Conservation (phyloP, 2,329 filamentous ascomycete species). For the Hypoxylon sp. region DNA sequence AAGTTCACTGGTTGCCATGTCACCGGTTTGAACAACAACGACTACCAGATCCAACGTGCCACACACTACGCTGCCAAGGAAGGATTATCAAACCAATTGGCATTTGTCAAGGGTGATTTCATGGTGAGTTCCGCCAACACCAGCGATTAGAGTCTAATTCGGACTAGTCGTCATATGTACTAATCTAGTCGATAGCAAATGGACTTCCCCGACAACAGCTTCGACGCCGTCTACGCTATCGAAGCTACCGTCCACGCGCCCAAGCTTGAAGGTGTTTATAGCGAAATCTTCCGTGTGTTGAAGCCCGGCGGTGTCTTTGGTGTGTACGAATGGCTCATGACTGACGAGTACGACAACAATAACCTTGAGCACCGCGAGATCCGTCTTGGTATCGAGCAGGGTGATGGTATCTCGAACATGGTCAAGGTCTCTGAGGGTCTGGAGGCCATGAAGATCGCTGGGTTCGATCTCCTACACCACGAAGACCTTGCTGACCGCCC, state of each 20-base stretch:
- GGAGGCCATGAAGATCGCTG: slow-evolving; percentile 85
- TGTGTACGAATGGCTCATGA: slow-evolving; percentile 99
- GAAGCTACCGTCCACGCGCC: slow-evolving; percentile 97
- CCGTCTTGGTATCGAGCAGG: slow-evolving; percentile 93
- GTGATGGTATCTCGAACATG: slow-evolving; percentile 98
- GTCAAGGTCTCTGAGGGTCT: slow-evolving; percentile 86
- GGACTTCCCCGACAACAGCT: slow-evolving; percentile 90
- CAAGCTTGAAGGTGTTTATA: slow-evolving; percentile 90
- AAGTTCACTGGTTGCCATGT: slow-evolving; percentile 94
- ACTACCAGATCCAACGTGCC: slow-evolving; percentile 98
- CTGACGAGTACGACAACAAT: slow-evolving; percentile 90
- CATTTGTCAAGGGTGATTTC: slow-evolving; percentile 95
- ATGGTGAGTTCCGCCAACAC: slow-evolving; percentile 70
- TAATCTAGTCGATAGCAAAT: slow-evolving; percentile 75
- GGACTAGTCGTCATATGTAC: neutral
- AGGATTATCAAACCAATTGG: slow-evolving; percentile 82
- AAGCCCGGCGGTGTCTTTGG: slow-evolving; percentile 97
- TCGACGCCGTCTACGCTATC: slow-evolving; percentile 97
- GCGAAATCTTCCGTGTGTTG: slow-evolving; percentile 92
- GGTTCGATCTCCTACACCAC: slow-evolving; percentile 85
- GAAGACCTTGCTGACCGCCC: slow-evolving; percentile 87
- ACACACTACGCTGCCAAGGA: slow-evolving; percentile 86
- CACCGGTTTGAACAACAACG: slow-evolving; percentile 97
- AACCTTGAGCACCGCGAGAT: slow-evolving; percentile 90
- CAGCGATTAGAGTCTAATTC: neutral